Evolutionary conservation across 2,329 filamentous ascomycete genomes (phyloP).

Genomic region (Penicillium palitans): DNA sequence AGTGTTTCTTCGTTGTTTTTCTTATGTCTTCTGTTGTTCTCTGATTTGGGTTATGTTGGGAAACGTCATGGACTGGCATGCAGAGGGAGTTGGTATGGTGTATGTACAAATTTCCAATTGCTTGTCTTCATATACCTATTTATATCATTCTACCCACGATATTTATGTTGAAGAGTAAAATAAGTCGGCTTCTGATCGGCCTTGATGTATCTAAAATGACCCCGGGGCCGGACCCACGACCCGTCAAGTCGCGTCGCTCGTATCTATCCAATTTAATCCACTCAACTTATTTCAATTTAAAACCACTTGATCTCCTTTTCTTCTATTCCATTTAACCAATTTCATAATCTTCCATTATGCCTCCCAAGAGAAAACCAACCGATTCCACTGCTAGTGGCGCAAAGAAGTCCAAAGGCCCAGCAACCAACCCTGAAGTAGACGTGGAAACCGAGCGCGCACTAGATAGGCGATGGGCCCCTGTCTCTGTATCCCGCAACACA

Average conservation of each 20-base stretch:
- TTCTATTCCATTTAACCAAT: neutral
- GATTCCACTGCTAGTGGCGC: neutral
- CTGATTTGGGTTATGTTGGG: neutral
- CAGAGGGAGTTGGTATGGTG: neutral
- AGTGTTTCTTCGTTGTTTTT: neutral
- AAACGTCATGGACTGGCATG: conserved; percentile 1
- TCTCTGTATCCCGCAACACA: conserved; percentile 2
- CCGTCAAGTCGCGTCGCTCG: neutral
- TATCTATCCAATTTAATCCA: neutral
- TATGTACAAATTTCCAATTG: neutral
- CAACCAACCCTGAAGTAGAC: neutral
- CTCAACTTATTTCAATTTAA: neutral
- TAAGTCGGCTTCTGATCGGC: neutral
- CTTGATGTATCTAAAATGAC: neutral
- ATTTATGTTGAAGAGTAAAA: neutral
- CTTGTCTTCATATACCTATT: neutral
- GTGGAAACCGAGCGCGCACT: neutral
- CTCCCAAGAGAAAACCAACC: neutral
- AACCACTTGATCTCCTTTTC: neutral
- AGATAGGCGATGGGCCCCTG: neutral
- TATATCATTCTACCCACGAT: neutral
- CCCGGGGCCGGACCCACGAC: neutral
- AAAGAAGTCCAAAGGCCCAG: neutral
- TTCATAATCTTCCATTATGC: neutral
- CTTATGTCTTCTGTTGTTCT: neutral